These are phyloP conservation scores for Oryza glaberrima DNA, from an alignment of 176 grass and related monocot genomes.

Conservation along the genomic window DNA sequence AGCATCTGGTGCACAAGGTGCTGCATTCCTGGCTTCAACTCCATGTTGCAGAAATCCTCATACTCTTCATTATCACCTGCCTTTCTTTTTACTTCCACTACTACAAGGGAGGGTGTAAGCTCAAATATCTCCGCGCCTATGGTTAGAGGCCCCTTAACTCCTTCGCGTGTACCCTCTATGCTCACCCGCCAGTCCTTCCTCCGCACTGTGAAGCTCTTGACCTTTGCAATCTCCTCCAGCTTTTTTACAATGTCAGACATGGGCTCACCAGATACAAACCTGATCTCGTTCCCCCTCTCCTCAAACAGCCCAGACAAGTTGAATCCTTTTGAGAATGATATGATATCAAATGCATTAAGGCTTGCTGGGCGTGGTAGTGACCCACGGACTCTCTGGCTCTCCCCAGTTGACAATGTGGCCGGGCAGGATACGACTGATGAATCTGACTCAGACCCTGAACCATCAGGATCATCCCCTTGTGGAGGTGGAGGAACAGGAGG, in stretches of 20 bases:
- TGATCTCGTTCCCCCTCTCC: constrained; percentile 72
- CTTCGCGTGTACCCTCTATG: constrained; percentile 91
- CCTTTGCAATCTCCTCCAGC: constrained; percentile 94
- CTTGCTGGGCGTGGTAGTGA: constrained; percentile 76
- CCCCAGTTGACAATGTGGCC: constrained; percentile 60
- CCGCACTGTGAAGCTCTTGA: constrained; percentile 69
- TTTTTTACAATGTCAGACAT: constrained; percentile 67
- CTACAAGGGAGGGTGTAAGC: constrained; percentile 82
- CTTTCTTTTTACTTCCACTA: constrained; percentile 98
- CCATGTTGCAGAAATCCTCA: constrained; percentile 87
- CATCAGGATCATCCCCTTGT: constrained; percentile 49
- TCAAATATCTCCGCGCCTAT: constrained; percentile 85
- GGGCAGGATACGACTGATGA: constrained; percentile 81
- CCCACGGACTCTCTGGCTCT: constrained; percentile 40
- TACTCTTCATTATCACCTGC: constrained; percentile 83
- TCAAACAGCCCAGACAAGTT: constrained; percentile 93
- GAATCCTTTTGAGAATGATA: constrained; percentile 92
- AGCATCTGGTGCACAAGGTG: constrained; percentile 65
- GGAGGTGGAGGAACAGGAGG: constrained; percentile 8
- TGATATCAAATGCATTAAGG: constrained; percentile 97
- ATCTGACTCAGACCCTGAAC: constrained; percentile 88
- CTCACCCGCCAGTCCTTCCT: constrained; percentile 86
- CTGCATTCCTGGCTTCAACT: constrained; percentile 90
- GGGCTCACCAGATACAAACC: constrained; percentile 75
- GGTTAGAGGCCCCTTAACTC: constrained; percentile 90